phyloP scores from a whole-genome alignment of 805 yeast species.

The Tetrapisispora pingtungensis region DNA sequence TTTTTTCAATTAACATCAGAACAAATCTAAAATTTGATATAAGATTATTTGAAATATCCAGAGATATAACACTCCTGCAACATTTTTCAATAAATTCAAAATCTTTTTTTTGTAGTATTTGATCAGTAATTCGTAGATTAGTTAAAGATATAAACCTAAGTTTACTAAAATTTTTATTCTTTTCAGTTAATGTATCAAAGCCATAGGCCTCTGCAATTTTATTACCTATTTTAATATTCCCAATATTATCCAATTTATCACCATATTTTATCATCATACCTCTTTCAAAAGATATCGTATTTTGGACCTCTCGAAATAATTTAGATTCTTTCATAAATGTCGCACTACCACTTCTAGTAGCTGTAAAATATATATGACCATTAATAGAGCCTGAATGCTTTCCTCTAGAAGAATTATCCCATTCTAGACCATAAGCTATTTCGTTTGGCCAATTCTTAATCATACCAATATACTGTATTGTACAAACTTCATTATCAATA shows the following conservation, averaged over 20 bases:
- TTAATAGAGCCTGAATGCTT: conserved; percentile 56
- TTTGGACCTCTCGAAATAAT: conserved; percentile 28
- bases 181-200: conserved; percentile 43
- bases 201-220: conserved; percentile 59
- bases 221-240: conserved; percentile 39
- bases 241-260: conserved; percentile 20
- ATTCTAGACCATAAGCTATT: conserved; percentile 67
- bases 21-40: conserved; percentile 35
- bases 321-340: conserved; percentile 17
- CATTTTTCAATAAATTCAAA: no score
- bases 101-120: not conserved
- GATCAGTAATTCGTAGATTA: not conserved
- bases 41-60: conserved; percentile 57
- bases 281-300: conserved; percentile 29
- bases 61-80: conserved; percentile 21
- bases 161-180: conserved; percentile 38
- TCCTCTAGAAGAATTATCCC: conserved; percentile 69
- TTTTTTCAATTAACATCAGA: conserved; percentile 26
- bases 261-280: conserved; percentile 47
- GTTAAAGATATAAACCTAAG: conserved; percentile 42
- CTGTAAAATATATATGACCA: conserved; percentile 46
- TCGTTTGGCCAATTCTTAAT: conserved; percentile 53
- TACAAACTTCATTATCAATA: conserved; percentile 42
- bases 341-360: conserved; percentile 13
- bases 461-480: conserved; percentile 51